Base-by-base conservation (phyloP, 306 rosid genomes). In the Acacia confusa region DNA sequence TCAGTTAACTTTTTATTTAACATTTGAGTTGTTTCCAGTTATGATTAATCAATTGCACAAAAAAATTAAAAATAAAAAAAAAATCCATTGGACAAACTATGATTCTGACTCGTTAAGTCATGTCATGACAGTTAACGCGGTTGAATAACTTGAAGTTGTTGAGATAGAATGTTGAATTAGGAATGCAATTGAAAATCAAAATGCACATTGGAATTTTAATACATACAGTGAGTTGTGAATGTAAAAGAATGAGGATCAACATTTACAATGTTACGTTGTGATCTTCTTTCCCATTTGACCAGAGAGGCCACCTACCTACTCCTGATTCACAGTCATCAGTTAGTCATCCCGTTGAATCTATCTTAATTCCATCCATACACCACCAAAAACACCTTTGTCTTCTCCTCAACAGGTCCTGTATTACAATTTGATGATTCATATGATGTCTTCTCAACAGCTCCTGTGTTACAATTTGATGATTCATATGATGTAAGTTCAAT, bases 401-500 rank as follows among this genome's bases (percentile, higher is more conserved):
- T 78, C 82, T 70, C 77, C 78, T 72, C 67, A 48, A 74, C 57
- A 81, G 78, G 28, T 24, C 79, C 78, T 78, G 78, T 57, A 76
- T 52, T 34, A 82, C 44, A 30, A 82, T 84, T 84, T 80, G 84
- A 80, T 76, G 66, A 82, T 45, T 80, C 67, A 82, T 45, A 81
- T 44, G 84, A 81, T 44, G 83, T 76, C 60, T n/a, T n/a, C 78
- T 72, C 67, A 48, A 74, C 57, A 81, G 78, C 36, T 24, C 79
- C 78, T 78, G 78, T 57, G 73, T 52, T 34, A 82, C 44, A 30
- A 82, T 84, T 84, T 80, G 84, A 80, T 76, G 66, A 82, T 45
- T 80, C 67, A 82, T 45, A 81, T 44, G 84, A 81, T 44, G 83
- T 76, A 53, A 84, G 79, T 66, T 66, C 50, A 82, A 84, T 79